Base-by-base conservation (phyloP, 768 basidiomycete genomes). In the Cantharellus anzutake region DNA sequence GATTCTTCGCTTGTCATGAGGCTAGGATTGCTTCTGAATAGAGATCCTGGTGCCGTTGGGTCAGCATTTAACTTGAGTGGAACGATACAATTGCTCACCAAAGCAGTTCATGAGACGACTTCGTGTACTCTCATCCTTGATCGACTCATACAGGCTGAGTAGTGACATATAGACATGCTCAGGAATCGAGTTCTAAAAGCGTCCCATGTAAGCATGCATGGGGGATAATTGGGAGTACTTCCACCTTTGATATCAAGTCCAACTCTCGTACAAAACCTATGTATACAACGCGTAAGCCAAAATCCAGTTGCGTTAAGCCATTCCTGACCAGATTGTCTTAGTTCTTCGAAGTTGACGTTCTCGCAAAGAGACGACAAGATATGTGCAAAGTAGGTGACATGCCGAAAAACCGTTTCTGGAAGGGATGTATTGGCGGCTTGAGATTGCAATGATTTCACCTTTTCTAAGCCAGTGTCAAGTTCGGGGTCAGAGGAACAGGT, bases 1-100 rank as follows among this genome's bases (percentile, higher is more conserved):
- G 92, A 92, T 7, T 76, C 72, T 3, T 85, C 82, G 64, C 83
- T 71, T 0, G 86, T 87, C 83, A 99, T 92, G 60, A 98, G 71
- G 0, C 84, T 84, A 2, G 96, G 94, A 65, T 93, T 86, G 3
- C 91, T 83, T 35, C 90, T 83, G 73, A 91, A 98, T 3, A 99
- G 71, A 70, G 87, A 96, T 5, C 94, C 91, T 90, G 62, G 3
- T 3, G 34, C 56, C 39, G 39, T 44, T 14, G 4, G 38, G 3
- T 35, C 41, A 42, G 20, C 20, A 34, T 5, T 14, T 1, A 11
- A 29, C 29, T 11, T 11, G 44, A 48, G 11, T 11, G 44, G 29
- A 11, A 48, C 11, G 11, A 48, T 11, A 48, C 29, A 1, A 48
- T 29, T 51, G 66, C 77, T 39, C 62, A 90, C 91, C 94, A 38